Conservation (phyloP, 169 alveolate species). For the Perkinsus marinus region DNA sequence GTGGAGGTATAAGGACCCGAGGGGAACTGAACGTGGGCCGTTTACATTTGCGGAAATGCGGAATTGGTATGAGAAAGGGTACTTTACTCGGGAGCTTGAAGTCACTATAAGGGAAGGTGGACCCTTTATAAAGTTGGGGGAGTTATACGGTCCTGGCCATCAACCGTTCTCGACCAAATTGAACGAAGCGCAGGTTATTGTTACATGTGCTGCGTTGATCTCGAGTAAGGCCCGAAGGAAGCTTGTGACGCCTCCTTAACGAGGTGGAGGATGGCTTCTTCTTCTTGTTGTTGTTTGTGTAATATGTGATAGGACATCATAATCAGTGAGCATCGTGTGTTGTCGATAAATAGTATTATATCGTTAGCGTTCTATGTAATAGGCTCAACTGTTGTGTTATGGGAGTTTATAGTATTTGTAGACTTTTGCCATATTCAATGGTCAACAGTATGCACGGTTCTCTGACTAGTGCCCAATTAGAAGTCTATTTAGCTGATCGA, state of each 20-base stretch:
- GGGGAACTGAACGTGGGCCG: background rate
- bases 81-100: background rate
- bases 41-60: background rate
- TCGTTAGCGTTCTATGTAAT: background rate
- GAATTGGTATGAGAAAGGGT: background rate
- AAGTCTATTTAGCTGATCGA: too few species aligned
- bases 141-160: background rate
- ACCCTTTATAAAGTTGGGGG: background rate
- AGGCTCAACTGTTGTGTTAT: background rate
- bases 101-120: background rate
- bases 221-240: background rate
- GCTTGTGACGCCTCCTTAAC: too few species aligned
- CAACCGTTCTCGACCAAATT: background rate
- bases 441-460: background rate
- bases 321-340: background rate
- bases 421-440: background rate
- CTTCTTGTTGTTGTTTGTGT: background rate
- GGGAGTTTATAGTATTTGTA: background rate
- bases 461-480: too few species aligned
- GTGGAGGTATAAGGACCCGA: background rate
- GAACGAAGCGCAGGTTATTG: background rate
- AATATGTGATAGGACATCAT: background rate
- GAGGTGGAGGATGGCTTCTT: background rate
- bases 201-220: background rate
- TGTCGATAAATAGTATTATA: background rate